phyloP scores from a whole-genome alignment of 2,329 filamentous ascomycete species.

The Polychaeton citri region DNA sequence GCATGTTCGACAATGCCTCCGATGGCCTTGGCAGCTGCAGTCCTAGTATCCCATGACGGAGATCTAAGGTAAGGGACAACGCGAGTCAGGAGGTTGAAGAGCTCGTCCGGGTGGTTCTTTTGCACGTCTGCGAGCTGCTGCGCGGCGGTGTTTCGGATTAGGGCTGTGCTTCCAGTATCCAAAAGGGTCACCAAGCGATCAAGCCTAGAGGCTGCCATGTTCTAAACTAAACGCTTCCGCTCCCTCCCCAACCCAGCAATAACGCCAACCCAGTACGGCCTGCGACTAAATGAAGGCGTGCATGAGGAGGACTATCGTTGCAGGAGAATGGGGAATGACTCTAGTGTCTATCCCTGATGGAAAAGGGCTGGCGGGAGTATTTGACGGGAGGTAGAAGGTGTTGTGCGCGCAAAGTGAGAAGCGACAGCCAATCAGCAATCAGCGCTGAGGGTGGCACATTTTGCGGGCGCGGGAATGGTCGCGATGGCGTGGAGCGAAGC shows the following conservation, averaged over 20 bases:
- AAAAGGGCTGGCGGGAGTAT: neutral
- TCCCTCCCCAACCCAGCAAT: too few relatives aligned
- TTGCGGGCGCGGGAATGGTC: too few relatives aligned
- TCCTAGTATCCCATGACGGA: conserved; percentile 94
- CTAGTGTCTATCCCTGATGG: neutral
- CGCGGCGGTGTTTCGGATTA: conserved; percentile 94
- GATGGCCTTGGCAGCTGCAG: conserved; percentile 83
- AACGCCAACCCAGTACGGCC: neutral
- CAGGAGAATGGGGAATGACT: neutral
- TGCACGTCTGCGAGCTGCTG: conserved; percentile 96
- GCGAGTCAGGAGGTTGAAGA: conserved; percentile 86
- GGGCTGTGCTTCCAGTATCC: conserved; percentile 89
- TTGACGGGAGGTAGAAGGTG: neutral
- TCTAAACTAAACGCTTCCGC: too few relatives aligned
- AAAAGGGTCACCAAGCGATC: conserved; percentile 55
- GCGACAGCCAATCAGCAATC: neutral
- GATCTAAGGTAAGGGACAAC: conserved; percentile 92
- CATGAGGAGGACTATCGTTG: neutral
- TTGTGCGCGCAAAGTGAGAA: conserved; percentile 1
- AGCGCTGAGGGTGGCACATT: neutral
- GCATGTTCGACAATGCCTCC: conserved; percentile 89
- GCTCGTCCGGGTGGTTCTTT: conserved; percentile 91
- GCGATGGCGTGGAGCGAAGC: neutral
- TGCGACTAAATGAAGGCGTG: neutral
- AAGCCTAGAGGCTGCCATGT: conserved; percentile 9